A percentile compares a stretch with the other conserved stretches of the same genome.
phyloP scores from a whole-genome alignment of 805 yeast genomes.

The Candida dajiaensis region DNA sequence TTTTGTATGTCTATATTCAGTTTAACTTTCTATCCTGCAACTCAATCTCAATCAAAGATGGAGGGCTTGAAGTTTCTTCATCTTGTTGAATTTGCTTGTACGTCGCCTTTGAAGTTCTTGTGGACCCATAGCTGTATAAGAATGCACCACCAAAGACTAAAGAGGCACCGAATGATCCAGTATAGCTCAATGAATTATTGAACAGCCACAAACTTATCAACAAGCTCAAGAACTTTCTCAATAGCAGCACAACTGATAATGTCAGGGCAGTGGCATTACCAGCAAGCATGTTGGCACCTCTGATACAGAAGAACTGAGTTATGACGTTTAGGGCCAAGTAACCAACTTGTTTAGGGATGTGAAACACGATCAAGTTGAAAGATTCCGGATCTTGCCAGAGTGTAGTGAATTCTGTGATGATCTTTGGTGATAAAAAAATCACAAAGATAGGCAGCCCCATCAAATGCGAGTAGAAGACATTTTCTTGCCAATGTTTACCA shows the following conservation, averaged over 20 bases:
- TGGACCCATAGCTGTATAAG: constrained; percentile 31
- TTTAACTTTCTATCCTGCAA: neutral
- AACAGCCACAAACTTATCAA: constrained; percentile 48
- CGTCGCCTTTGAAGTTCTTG: neutral
- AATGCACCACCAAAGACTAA: constrained; percentile 53
- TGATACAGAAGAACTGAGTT: constrained; percentile 55
- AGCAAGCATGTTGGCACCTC: constrained; percentile 60
- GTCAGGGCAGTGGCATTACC: constrained; percentile 55
- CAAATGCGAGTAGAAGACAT: constrained; percentile 55
- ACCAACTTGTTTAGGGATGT: constrained; percentile 21
- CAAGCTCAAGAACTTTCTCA: constrained; percentile 57
- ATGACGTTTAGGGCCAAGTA: constrained; percentile 37
- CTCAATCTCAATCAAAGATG: neutral
- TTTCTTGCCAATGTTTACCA: constrained; percentile 60
- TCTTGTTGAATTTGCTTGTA: neutral
- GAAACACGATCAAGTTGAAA: constrained; percentile 13
- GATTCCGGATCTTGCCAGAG: constrained; percentile 13
- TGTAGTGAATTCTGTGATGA: constrained; percentile 25
- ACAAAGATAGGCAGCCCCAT: constrained; percentile 48
- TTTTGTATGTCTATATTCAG: neutral
- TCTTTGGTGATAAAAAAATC: constrained; percentile 27
- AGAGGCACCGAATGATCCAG: constrained; percentile 40
- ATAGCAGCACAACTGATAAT: constrained; percentile 49
- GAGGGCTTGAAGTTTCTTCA: neutral
- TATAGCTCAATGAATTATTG: constrained; percentile 33